Evolutionary conservation across 2,329 filamentous ascomycete genomes (phyloP).

Genomic region (Paecilomyces variotii): DNA sequence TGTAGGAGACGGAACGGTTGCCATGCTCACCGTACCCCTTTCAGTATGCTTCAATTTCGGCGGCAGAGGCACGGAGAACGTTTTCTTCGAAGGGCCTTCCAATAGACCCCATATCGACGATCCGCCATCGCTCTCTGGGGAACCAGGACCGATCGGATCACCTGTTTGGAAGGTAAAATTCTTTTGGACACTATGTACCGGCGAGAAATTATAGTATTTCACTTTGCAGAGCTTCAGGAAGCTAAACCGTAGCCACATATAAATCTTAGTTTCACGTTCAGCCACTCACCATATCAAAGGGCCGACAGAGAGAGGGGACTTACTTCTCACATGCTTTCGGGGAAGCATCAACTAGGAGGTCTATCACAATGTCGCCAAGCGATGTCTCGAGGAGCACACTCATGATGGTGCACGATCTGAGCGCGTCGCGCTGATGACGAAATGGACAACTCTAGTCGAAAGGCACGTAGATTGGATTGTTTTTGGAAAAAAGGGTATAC

Average conservation of each 20-base stretch:
- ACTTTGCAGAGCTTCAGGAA: conserved; percentile 98
- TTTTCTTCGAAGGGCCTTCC: conserved; percentile 61
- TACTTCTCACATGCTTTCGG: conserved; percentile 94
- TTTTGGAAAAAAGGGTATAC: neutral
- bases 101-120: conserved; percentile 86
- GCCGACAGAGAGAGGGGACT: conserved; percentile 31
- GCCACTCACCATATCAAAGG: conserved; percentile 34
- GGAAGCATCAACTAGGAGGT: conserved; percentile 79
- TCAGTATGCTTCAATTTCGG: conserved; percentile 83
- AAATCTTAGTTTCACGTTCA: conserved; percentile 51
- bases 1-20: conserved; percentile 67
- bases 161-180: conserved; percentile 95
- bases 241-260: conserved; percentile 43
- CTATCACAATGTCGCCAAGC: conserved; percentile 87
- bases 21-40: conserved; percentile 93
- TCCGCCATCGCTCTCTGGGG: conserved; percentile 80
- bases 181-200: conserved; percentile 84
- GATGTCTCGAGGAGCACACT: conserved; percentile 91
- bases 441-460: neutral
- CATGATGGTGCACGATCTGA: conserved; percentile 46
- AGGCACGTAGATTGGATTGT: neutral
- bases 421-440: conserved; percentile 4
- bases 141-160: conserved; percentile 82
- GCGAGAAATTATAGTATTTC: conserved; percentile 98
- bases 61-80: conserved; percentile 76